Percentiles rank a stretch among this genome's conserved stretches.
Evolutionary conservation across 1,284 basidiomycete genomes (phyloP).

Genomic region (Paramarasmius palmivorus): DNA sequence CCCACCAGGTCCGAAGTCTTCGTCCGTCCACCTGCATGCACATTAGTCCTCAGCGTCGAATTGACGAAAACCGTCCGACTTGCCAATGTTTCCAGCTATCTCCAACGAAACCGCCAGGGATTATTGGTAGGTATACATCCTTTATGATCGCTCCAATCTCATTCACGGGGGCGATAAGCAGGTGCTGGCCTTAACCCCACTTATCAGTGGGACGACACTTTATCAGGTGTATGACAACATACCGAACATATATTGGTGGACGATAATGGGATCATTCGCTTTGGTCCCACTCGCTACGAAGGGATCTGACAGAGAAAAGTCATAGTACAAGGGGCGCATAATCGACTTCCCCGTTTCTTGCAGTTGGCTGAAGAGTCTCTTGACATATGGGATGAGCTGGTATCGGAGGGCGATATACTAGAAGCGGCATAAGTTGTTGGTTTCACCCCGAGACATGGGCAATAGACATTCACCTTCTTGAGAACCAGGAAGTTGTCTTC

Average conservation of each 20-base stretch:
- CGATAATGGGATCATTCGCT: constrained; percentile 32
- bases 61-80: constrained; percentile 9
- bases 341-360: constrained; percentile 35
- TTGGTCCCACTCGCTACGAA: constrained; percentile 31
- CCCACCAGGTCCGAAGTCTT: constrained; percentile 33
- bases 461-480: constrained; percentile 29
- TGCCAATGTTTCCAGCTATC: constrained; percentile 39
- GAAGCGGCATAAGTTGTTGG: background rate
- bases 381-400: constrained; percentile 37
- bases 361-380: constrained; percentile 34
- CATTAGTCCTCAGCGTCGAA: background rate
- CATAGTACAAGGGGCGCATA: constrained; percentile 38
- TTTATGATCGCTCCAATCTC: constrained; percentile 29
- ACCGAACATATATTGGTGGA: constrained; percentile 42
- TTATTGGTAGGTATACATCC: constrained; percentile 36
- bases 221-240: constrained; percentile 5
- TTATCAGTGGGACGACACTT: background rate
- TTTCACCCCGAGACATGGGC: background rate
- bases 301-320: constrained; percentile 35
- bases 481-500: constrained; percentile 39
- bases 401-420: constrained; percentile 41
- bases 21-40: constrained; percentile 35
- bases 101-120: constrained; percentile 21
- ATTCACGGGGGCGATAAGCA: constrained; percentile 38
- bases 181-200: constrained; percentile 28